Evolutionary conservation across 345 rosid genomes (phyloP).

Genomic region (Aquilaria malaccensis): DNA sequence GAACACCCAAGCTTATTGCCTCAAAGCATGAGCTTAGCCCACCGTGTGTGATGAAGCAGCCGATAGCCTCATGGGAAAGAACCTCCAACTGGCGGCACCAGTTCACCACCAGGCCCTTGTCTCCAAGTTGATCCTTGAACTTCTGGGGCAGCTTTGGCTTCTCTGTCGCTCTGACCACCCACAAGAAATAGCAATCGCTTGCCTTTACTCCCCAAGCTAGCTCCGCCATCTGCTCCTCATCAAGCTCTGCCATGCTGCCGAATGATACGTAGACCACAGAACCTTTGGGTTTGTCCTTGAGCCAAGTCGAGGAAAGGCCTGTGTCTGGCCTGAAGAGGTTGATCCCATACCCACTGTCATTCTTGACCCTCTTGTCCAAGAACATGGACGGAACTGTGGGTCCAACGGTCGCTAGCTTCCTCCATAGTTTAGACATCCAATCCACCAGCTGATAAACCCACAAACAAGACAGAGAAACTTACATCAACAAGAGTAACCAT

Average conservation of each 20-base stretch:
- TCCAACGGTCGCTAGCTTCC: conserved; percentile 12
- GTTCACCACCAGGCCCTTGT: conserved; percentile 19
- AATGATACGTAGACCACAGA: conserved; percentile 33
- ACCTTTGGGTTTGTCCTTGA: conserved; percentile 10
- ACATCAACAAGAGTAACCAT: too few relatives aligned
- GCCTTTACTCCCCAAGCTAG: conserved; percentile 15
- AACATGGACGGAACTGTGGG: conserved; percentile 17
- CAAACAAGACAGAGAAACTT: too few relatives aligned
- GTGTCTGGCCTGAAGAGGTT: conserved; percentile 13
- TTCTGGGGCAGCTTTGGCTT: conserved; percentile 21
- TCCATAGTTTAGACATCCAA: conserved; percentile 21
- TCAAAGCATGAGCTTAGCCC: conserved; percentile 38
- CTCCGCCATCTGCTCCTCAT: conserved; percentile 19
- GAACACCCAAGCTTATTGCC: conserved; percentile 42
- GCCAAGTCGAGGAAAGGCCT: conserved; percentile 16
- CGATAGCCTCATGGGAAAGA: conserved; percentile 20
- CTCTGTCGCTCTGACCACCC: conserved; percentile 27
- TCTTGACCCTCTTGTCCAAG: conserved; percentile 16
- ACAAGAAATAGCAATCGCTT: conserved; percentile 19
- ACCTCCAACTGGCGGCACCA: conserved; percentile 36
- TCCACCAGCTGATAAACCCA: conserved; percentile 20
- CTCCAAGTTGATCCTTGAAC: conserved; percentile 11
- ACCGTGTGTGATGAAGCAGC: conserved; percentile 44
- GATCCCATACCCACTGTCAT: conserved; percentile 12
- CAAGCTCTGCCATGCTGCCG: conserved; percentile 21